Evolutionary conservation across 192 early-diverging fungal species (phyloP).

Genomic region (Coemansia sp.): DNA sequence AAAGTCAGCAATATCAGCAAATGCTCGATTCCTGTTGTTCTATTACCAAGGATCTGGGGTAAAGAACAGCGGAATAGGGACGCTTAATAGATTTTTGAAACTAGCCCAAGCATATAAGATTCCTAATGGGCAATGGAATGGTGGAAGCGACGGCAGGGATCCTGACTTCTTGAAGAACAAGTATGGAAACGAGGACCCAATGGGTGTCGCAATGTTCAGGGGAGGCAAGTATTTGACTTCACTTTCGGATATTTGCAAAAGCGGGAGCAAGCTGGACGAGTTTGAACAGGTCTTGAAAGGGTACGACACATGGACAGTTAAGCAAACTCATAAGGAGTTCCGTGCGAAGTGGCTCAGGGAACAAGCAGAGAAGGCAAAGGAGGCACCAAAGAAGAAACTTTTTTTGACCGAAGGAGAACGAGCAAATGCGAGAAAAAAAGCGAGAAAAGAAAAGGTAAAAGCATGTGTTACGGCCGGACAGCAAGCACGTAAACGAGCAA

Average conservation of each 20-base stretch:
- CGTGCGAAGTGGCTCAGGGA: neutral
- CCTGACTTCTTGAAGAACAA: neutral
- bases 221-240: neutral
- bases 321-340: neutral
- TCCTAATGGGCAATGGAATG: neutral
- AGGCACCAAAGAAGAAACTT: neutral
- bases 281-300: neutral
- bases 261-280: neutral
- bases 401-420: no score
- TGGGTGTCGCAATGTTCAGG: neutral
- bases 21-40: neutral
- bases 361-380: neutral
- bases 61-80: neutral
- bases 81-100: neutral
- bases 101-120: neutral
- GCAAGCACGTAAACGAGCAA: no score
- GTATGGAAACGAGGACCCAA: neutral
- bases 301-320: neutral
- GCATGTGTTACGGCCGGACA: no score
- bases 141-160: neutral
- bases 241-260: neutral
- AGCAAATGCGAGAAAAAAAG: no score
- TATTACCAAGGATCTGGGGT: neutral
- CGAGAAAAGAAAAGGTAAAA: no score
- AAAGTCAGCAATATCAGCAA: no score